Evolutionary conservation across 129 eudicot species (phyloP).

Genomic region (Ambrosia trifida): DNA sequence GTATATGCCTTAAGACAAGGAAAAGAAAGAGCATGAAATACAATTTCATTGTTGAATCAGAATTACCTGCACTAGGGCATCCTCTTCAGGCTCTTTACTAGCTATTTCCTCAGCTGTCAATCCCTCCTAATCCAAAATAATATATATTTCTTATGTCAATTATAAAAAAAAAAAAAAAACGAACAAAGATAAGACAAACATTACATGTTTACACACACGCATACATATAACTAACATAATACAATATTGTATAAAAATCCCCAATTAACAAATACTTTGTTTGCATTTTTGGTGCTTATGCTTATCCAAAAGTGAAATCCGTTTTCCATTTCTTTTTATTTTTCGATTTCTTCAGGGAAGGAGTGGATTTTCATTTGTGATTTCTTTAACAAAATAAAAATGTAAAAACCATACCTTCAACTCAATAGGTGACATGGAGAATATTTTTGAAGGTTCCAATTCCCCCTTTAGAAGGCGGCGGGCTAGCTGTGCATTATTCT

Average conservation of each 20-base stretch:
- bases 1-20: not conserved
- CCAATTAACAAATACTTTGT: not conserved
- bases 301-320: not conserved
- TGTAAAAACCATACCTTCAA: slow-evolving; percentile 58
- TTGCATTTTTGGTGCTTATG: not conserved
- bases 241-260: not conserved
- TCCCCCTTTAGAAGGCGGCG: slow-evolving; percentile 76
- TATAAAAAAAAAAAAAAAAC: not conserved
- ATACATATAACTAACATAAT: not conserved
- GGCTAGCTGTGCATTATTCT: slow-evolving; percentile 66
- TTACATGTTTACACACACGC: not conserved
- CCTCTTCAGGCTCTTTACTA: slow-evolving; percentile 83
- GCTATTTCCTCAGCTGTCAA: slow-evolving; percentile 83
- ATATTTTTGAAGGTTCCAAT: slow-evolving; percentile 73
- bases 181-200: not conserved
- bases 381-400: slow-evolving; percentile 7
- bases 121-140: slow-evolving; percentile 57
- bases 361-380: not conserved
- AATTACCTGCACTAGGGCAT: slow-evolving; percentile 69
- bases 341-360: not conserved
- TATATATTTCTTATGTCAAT: not conserved
- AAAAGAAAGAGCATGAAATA: not conserved
- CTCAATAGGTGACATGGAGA: slow-evolving; percentile 79
- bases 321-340: not conserved
- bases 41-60: not conserved